Base-by-base conservation (phyloP, 176 grass and related monocot genomes). In the Ampelocalamus luodianensis region DNA sequence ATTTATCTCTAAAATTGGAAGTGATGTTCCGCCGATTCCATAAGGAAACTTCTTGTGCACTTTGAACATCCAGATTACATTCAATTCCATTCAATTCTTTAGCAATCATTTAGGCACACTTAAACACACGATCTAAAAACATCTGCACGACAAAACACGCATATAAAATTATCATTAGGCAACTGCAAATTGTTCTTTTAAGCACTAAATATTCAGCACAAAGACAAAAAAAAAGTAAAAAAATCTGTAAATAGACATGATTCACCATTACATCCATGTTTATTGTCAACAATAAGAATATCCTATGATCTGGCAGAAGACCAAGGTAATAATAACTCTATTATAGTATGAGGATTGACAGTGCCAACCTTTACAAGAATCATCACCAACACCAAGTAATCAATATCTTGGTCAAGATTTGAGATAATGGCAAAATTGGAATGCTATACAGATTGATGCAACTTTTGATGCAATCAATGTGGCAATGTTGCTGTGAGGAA, bases 11-110 rank as follows among this genome's bases (percentile, higher is more conserved):
- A 29, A 27, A 32, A 69, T 76, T 63, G 71, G 46, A 10, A 20
- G 43, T 70, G 20, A 38, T 51, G 29, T 76, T 66, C 53, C 14
- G 45, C 60, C 12, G 61, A 74, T 51, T 37, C 61, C 82, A 24
- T 65, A 18, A 5, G 14, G 53, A 67, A 65, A 87, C 29, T 26
- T 40, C 67, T 29, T 27, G 14, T 75, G 26, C 37, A 54, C 87
- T 67, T 80, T 68, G 88, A 80, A 76, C 66, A 53, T 85, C 29
- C 71, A 61, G 34, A 76, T 76, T 70, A 23, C 42, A 24, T 53
- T 44, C 53, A 59, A 48, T 75, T 76, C 56, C 23, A 13, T 42
- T 53, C 5, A 3, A 54, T 84, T 66, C 40, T 38, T 76, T 56
- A 69, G 45, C 55, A 29, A 71, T 71, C 76, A 73, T 74, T 54